Evolutionary conservation across 2,329 filamentous ascomycete species (phyloP).

Genomic region (Fusarium sp.): DNA sequence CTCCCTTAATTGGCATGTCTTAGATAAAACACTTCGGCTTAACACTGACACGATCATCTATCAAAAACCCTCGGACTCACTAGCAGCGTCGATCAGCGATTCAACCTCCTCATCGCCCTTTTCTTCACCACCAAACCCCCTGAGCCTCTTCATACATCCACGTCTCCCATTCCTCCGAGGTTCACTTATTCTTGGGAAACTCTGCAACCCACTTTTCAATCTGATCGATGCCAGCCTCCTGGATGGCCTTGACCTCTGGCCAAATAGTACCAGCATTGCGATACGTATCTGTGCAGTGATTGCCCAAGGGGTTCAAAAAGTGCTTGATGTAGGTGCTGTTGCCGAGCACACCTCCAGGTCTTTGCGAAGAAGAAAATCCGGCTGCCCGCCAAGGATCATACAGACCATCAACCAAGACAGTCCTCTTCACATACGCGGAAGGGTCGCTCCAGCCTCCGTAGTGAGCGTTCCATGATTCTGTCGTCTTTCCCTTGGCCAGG

Average conservation of each 20-base stretch:
- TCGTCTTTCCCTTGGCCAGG: background rate
- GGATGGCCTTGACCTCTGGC: slow-evolving; percentile 3
- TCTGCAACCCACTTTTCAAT: background rate
- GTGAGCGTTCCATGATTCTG: background rate
- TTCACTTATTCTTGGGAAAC: background rate
- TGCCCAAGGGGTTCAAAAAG: background rate
- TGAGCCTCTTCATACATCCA: background rate
- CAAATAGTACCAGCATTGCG: slow-evolving; percentile 1
- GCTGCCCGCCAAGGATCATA: slow-evolving; percentile 1
- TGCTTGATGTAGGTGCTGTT: slow-evolving; percentile 7
- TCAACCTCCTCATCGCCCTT: background rate
- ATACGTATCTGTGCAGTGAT: background rate
- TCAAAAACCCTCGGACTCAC: background rate
- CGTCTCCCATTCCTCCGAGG: background rate
- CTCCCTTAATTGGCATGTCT: slow-evolving; percentile 9
- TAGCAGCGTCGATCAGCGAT: background rate
- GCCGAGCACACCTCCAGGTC: background rate
- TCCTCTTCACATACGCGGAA: background rate
- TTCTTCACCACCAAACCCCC: background rate
- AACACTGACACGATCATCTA: background rate
- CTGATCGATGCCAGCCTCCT: slow-evolving; percentile 1
- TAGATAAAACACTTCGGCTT: background rate
- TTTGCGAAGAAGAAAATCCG: background rate
- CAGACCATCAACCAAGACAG: background rate
- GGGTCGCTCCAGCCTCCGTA: slow-evolving; percentile 14